Evolutionary conservation across 768 basidiomycete genomes (phyloP).

Genomic region (Trametes cingulata): DNA sequence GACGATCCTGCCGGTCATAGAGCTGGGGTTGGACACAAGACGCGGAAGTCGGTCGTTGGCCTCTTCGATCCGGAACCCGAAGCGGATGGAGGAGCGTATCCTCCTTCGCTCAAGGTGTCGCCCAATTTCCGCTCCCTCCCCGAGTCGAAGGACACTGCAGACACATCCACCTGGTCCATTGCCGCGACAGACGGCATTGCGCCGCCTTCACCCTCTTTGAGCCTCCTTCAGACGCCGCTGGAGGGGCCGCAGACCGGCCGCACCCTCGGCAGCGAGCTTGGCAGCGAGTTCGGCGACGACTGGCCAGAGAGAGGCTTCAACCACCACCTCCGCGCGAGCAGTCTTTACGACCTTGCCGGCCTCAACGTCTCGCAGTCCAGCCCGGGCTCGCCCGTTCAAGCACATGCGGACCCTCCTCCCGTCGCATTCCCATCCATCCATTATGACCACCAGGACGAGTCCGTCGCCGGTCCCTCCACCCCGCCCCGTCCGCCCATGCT

Average conservation of each 20-base stretch:
- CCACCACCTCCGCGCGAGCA: constrained; percentile 53
- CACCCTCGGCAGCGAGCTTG: constrained; percentile 61
- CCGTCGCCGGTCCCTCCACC: constrained; percentile 15
- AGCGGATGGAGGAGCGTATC: constrained; percentile 14
- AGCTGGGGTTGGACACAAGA: constrained; percentile 24
- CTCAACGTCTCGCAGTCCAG: constrained; percentile 24
- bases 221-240: constrained; percentile 17
- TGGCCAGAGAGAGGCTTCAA: constrained; percentile 40
- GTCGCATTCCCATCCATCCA: neutral
- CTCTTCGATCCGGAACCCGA: constrained; percentile 47
- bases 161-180: constrained; percentile 26
- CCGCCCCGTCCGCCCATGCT: constrained; percentile 16
- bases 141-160: neutral
- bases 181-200: constrained; percentile 26
- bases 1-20: constrained; percentile 1
- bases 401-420: neutral
- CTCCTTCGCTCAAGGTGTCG: constrained; percentile 17
- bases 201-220: constrained; percentile 16
- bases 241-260: constrained; percentile 26
- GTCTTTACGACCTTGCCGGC: constrained; percentile 50
- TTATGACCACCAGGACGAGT: neutral
- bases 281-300: constrained; percentile 50
- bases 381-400: constrained; percentile 10
- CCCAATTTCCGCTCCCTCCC: constrained; percentile 15
- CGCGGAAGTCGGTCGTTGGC: constrained; percentile 60